phyloP scores from a whole-genome alignment of 2,329 filamentous ascomycete species.

The Cercospora sojina region DNA sequence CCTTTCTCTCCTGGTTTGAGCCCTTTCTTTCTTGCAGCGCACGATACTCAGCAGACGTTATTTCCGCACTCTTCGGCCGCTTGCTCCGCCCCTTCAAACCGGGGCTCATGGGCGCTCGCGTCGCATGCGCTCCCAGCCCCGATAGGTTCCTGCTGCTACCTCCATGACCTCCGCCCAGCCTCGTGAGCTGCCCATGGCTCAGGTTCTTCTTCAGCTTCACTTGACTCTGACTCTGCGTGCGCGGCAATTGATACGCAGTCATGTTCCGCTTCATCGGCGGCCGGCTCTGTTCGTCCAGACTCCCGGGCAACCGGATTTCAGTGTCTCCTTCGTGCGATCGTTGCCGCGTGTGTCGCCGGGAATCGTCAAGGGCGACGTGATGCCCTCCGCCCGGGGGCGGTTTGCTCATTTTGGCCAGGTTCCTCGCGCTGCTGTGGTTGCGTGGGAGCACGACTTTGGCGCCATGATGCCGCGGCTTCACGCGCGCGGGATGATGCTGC shows the following conservation, averaged over 20 bases:
- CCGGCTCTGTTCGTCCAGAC: constrained; percentile 32
- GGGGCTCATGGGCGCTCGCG: constrained; percentile 31
- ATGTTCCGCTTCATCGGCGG: constrained; percentile 36
- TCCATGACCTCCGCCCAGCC: constrained; percentile 37
- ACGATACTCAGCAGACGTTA: constrained; percentile 16
- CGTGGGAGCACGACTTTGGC: constrained; percentile 36
- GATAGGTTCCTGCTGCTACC: constrained; percentile 41
- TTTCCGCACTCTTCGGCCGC: constrained; percentile 35
- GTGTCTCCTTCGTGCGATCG: constrained; percentile 37
- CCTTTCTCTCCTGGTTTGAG: constrained; percentile 5
- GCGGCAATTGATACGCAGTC: constrained; percentile 35
- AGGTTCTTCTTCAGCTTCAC: constrained; percentile 42
- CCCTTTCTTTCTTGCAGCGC: constrained; percentile 11
- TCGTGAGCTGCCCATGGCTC: constrained; percentile 48
- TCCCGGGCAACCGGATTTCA: constrained; percentile 38
- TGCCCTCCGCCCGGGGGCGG: constrained; percentile 8
- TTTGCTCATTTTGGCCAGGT: constrained; percentile 32
- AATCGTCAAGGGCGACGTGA: constrained; percentile 21
- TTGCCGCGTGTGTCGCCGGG: constrained; percentile 30
- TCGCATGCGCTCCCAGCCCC: constrained; percentile 20
- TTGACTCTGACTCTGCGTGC: constrained; percentile 31
- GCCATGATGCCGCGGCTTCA: constrained; percentile 27
- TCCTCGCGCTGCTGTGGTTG: constrained; percentile 37
- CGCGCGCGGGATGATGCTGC: constrained; percentile 28
- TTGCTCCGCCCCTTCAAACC: constrained; percentile 35